Evolutionary conservation across 2,329 filamentous ascomycete genomes (phyloP).

Genomic region (Hymenoscyphus occultus): DNA sequence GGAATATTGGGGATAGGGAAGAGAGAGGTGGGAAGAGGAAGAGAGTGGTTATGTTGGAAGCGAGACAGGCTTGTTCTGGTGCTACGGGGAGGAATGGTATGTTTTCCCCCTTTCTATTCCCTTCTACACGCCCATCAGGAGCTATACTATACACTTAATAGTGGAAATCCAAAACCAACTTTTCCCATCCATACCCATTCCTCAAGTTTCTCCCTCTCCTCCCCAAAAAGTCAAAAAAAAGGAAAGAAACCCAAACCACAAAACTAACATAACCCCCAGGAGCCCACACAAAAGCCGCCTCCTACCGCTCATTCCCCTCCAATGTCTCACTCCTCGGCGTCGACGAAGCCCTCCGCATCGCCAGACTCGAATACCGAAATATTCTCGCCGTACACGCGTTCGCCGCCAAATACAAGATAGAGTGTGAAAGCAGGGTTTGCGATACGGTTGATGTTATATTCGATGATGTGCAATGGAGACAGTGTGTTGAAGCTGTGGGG

Average conservation of each 20-base stretch:
- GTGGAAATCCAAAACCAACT: neutral
- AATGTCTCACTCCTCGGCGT: constrained; percentile 21
- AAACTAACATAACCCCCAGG: constrained; percentile 19
- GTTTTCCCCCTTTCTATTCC: neutral
- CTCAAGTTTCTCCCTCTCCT: no score
- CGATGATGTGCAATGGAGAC: constrained; percentile 32
- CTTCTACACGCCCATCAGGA: neutral
- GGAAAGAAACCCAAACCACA: no score
- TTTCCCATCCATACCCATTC: neutral
- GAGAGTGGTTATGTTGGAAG: constrained; percentile 38
- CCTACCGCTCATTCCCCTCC: constrained; percentile 31
- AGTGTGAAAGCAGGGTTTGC: constrained; percentile 44
- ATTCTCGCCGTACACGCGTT: constrained; percentile 56
- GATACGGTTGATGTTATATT: constrained; percentile 39
- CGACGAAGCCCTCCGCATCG: constrained; percentile 30
- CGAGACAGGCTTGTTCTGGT: constrained; percentile 37
- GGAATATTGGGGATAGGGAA: constrained; percentile 16
- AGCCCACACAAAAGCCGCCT: constrained; percentile 37
- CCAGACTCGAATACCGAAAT: constrained; percentile 50
- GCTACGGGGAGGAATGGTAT: constrained; percentile 40
- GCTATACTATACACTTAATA: no score
- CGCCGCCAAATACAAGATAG: constrained; percentile 45
- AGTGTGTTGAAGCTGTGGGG: constrained; percentile 35
- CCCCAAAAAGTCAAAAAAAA: neutral
- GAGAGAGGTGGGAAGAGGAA: constrained; percentile 15